These are phyloP conservation scores for Monosporascus cannonballus DNA, from an alignment of 2,329 filamentous ascomycete species.

Conservation along the genomic window DNA sequence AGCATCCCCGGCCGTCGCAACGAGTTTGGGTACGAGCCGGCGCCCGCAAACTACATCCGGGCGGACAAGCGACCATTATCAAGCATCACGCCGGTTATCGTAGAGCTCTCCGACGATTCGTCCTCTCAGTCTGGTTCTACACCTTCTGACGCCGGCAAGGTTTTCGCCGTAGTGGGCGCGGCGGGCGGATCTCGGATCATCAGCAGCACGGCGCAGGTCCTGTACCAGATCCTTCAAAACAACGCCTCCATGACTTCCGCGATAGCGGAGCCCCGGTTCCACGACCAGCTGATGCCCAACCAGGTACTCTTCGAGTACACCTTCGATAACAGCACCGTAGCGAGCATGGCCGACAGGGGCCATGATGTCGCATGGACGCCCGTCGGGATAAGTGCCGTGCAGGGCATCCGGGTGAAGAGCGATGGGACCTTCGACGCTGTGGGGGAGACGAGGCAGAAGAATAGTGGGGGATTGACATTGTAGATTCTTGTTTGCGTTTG, in stretches of 20 bases:
- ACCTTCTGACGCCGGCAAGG: slow-evolving; percentile 38
- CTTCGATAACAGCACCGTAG: slow-evolving; percentile 60
- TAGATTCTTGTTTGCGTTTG: slow-evolving; percentile 12
- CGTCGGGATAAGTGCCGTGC: slow-evolving; percentile 60
- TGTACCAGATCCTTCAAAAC: slow-evolving; percentile 68
- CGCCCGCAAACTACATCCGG: slow-evolving; percentile 72
- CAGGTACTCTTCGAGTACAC: slow-evolving; percentile 59
- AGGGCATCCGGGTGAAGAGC: slow-evolving; percentile 54
- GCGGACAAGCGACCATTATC: slow-evolving; percentile 78
- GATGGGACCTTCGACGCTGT: slow-evolving; percentile 74
- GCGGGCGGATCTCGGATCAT: slow-evolving; percentile 82
- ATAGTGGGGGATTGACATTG: slow-evolving; percentile 57
- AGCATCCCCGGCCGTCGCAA: slow-evolving; percentile 73
- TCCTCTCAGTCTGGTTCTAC: neutral
- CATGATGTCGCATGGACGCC: slow-evolving; percentile 68
- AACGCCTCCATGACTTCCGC: slow-evolving; percentile 53
- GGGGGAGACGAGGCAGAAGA: slow-evolving; percentile 66
- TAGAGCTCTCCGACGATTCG: slow-evolving; percentile 43
- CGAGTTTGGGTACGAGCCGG: slow-evolving; percentile 79
- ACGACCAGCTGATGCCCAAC: slow-evolving; percentile 78
- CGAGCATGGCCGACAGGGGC: slow-evolving; percentile 55
- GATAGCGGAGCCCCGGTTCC: slow-evolving; percentile 61
- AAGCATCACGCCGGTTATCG: slow-evolving; percentile 74
- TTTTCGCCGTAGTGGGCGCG: slow-evolving; percentile 67
- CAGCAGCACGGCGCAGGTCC: slow-evolving; percentile 67